Base-by-base conservation (phyloP, 805 yeast species). In the Starmerella davenportii region DNA sequence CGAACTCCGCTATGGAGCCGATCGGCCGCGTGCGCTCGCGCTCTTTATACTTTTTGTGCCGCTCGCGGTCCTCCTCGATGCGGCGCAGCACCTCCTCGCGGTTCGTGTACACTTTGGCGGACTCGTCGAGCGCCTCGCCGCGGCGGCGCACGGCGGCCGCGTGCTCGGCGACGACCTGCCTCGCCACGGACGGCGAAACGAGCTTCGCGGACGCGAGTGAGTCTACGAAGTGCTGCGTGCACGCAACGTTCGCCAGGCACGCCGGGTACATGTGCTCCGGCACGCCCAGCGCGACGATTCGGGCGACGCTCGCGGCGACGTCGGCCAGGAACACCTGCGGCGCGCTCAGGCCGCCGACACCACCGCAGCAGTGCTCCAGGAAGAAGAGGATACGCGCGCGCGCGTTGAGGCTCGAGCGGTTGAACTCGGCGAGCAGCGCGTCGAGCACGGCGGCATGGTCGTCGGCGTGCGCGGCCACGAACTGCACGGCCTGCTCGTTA, bases 31-130 rank as follows among this genome's bases (percentile, higher is more conserved):
- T 67, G 93, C 95, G 82, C 18, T 74, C 63, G 9, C 68, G 70
- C 51, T 87, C 95, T 49, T 85, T 82, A 13, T 78, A 69, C 46
- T 79, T 68, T 54, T 87, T 87, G 51, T 81, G 34, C 31, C 93
- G 64, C 54, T 87, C 98, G 48, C 98, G 64, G 54, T 87, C 96
- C 44, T 77, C 85, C 54, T 87, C 95, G 76, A 87, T 82, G 43
- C 96, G 62, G 28, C 71, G 66, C 15, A 82, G 54, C 15, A 79
- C 72, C 47, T 76, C 81, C 35, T 72, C 66, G 11, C 35, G 23
- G 35, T 32, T 32, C 8, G 25, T 15, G 25, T 23, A 23, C 11
- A 23, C 25, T 29, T 29, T 15, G 7, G 15, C 9, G 5, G 5
- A 9, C 19, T 29, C n/a, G 18, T 8, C 34, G 18, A 9, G 17